Evolutionary conservation across 768 basidiomycete genomes (phyloP).

Genomic region (Tylopilus intermedius): DNA sequence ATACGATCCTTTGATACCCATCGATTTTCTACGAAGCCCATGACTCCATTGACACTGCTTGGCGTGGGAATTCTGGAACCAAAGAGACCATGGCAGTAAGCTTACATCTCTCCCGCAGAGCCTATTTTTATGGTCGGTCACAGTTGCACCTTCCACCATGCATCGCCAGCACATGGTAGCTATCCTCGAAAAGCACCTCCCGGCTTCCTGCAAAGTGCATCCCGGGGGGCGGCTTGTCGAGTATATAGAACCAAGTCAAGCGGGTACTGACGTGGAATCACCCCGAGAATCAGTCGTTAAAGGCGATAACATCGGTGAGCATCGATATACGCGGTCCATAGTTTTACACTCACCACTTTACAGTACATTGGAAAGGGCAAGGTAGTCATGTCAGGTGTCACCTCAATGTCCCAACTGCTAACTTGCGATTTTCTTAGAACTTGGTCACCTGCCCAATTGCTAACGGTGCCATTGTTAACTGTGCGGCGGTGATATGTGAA

Average conservation of each 20-base stretch:
- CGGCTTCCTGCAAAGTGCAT: conserved; percentile 15
- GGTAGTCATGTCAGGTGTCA: neutral
- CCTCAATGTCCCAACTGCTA: neutral
- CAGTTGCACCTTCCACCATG: conserved; percentile 10
- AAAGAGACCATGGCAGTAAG: conserved; percentile 22
- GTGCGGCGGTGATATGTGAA: conserved; percentile 30
- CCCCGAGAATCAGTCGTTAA: conserved; percentile 16
- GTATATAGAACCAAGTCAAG: conserved; percentile 7
- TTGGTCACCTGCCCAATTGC: conserved; percentile 38
- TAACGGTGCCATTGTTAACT: conserved; percentile 33
- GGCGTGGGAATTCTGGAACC: conserved; percentile 36
- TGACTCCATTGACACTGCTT: conserved; percentile 33
- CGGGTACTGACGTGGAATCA: conserved; percentile 13
- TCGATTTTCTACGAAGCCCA: conserved; percentile 46
- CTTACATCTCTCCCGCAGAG: neutral
- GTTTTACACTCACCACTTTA: conserved; percentile 7
- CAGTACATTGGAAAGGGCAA: conserved; percentile 16
- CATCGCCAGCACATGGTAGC: conserved; percentile 22
- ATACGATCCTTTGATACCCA: conserved; percentile 29
- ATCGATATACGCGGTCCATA: neutral
- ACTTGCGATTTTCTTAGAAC: conserved; percentile 25
- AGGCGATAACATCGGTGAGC: conserved; percentile 20
- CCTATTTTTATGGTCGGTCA: neutral
- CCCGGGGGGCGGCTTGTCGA: conserved; percentile 15
- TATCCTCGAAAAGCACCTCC: conserved; percentile 14